phyloP scores from a whole-genome alignment of 208 protist genomes.

The Leishmania tropica region DNA sequence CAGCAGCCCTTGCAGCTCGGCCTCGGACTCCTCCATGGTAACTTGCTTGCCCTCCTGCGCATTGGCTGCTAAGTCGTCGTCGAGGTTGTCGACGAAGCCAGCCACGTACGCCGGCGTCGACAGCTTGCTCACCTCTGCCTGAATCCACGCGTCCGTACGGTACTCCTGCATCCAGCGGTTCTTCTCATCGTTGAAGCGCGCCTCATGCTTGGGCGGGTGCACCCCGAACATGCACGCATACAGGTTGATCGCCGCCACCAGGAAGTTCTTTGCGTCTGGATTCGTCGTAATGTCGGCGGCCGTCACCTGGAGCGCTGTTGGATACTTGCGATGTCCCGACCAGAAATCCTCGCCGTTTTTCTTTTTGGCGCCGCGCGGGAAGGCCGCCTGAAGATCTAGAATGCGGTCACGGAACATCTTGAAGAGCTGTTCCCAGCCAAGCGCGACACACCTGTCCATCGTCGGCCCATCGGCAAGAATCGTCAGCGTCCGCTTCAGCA shows the following conservation, averaged over 20 bases:
- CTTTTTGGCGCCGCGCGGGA: slow-evolving; percentile 96
- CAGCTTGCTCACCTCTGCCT: slow-evolving; percentile 32
- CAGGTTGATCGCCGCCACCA: slow-evolving; percentile 76
- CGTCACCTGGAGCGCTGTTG: slow-evolving; percentile 58
- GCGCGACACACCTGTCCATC: slow-evolving; percentile 95
- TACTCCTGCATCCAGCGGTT: slow-evolving; percentile 88
- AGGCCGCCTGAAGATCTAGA: slow-evolving; percentile 96
- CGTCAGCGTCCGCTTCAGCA: slow-evolving; percentile 53
- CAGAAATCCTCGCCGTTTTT: slow-evolving; percentile 93
- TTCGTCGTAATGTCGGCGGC: slow-evolving; percentile 25
- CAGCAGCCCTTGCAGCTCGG: slow-evolving; percentile 59
- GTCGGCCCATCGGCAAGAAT: slow-evolving; percentile 57
- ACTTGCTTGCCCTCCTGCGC: slow-evolving; percentile 19
- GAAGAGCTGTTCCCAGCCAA: slow-evolving; percentile 96
- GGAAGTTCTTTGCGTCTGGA: slow-evolving; percentile 64
- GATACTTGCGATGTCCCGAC: slow-evolving; percentile 90
- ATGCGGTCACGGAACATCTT: slow-evolving; percentile 97
- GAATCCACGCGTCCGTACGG: slow-evolving; percentile 67
- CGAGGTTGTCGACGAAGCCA: slow-evolving; percentile 66
- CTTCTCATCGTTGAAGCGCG: slow-evolving; percentile 82
- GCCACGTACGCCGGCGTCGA: slow-evolving; percentile 50
- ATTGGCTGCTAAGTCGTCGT: slow-evolving; percentile 73
- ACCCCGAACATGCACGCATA: slow-evolving; percentile 89
- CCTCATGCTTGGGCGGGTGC: slow-evolving; percentile 80
- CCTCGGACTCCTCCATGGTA: slow-evolving; percentile 45